Conservation (phyloP, 2,329 filamentous ascomycete species). For the Apiospora arundinis region DNA sequence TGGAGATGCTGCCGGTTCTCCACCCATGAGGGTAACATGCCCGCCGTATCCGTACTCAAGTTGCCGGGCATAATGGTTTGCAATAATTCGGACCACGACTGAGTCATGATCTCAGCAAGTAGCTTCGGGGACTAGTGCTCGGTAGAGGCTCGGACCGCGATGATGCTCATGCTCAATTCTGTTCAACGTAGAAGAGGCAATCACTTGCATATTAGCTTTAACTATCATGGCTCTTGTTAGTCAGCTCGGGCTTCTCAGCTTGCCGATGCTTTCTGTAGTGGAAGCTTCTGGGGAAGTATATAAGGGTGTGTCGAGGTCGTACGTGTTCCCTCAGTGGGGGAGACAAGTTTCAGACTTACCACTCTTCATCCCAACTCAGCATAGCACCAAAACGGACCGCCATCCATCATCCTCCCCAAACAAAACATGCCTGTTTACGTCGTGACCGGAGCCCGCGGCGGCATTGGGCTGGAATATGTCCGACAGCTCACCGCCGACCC, state of each 20-base stretch:
- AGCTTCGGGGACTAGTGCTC: no score
- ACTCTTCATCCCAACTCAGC: neutral
- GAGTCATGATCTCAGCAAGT: neutral
- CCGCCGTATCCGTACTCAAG: neutral
- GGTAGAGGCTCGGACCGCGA: neutral
- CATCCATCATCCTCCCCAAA: neutral
- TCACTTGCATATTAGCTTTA: neutral
- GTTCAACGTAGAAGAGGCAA: neutral
- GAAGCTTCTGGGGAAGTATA: neutral
- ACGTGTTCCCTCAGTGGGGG: neutral
- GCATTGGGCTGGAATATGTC: conserved; percentile 13
- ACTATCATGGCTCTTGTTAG: neutral
- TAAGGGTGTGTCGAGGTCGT: neutral
- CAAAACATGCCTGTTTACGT: neutral
- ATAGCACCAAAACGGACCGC: neutral
- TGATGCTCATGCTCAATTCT: neutral
- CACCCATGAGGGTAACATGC: neutral
- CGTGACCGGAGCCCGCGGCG: neutral
- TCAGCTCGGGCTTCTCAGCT: neutral
- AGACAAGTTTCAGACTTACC: neutral
- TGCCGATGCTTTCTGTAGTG: neutral
- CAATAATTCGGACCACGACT: neutral
- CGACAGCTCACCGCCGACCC: neutral
- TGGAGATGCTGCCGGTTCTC: neutral
- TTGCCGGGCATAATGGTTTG: neutral